Evolutionary conservation across 2,329 filamentous ascomycete species (phyloP).

Genomic region (Nectriaceae sp.): DNA sequence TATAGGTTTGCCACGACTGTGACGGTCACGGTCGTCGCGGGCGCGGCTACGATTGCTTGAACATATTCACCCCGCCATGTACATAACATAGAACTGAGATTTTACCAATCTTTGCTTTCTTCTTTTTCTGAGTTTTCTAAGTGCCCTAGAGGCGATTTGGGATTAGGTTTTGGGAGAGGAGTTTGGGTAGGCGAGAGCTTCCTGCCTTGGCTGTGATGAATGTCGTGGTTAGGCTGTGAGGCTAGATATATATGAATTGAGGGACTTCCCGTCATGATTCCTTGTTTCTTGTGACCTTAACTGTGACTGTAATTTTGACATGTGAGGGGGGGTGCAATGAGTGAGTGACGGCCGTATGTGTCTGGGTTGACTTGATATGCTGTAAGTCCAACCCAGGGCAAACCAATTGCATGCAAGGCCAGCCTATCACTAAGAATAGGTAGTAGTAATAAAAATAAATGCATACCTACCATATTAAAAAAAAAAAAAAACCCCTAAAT

Average conservation of each 20-base stretch:
- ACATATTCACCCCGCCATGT: slow-evolving; percentile 14
- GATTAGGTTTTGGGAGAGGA: slow-evolving; percentile 11
- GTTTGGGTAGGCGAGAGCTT: slow-evolving; percentile 20
- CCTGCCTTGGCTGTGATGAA: slow-evolving; percentile 8
- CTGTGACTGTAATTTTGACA: not conserved
- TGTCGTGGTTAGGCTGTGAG: slow-evolving; percentile 9
- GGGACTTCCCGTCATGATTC: slow-evolving; percentile 2
- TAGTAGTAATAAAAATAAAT: no score
- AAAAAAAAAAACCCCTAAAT: no score
- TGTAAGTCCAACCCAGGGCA: no score
- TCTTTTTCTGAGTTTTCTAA: slow-evolving; percentile 17
- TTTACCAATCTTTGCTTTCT: slow-evolving; percentile 11
- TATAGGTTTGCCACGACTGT: slow-evolving; percentile 17
- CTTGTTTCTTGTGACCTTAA: not conserved
- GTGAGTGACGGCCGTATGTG: no score
- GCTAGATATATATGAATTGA: slow-evolving; percentile 20
- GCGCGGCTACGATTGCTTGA: slow-evolving; percentile 15
- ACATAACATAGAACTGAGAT: slow-evolving; percentile 15
- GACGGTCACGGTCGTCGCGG: slow-evolving; percentile 20
- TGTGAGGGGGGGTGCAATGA: no score
- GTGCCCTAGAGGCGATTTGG: slow-evolving; percentile 17
- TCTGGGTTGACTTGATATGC: no score
- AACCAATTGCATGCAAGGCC: no score
- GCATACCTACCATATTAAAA: no score
- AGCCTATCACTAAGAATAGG: no score